Evolutionary conservation across 495 filamentous ascomycete species (phyloP).

Genomic region (Neurospora cerealis): DNA sequence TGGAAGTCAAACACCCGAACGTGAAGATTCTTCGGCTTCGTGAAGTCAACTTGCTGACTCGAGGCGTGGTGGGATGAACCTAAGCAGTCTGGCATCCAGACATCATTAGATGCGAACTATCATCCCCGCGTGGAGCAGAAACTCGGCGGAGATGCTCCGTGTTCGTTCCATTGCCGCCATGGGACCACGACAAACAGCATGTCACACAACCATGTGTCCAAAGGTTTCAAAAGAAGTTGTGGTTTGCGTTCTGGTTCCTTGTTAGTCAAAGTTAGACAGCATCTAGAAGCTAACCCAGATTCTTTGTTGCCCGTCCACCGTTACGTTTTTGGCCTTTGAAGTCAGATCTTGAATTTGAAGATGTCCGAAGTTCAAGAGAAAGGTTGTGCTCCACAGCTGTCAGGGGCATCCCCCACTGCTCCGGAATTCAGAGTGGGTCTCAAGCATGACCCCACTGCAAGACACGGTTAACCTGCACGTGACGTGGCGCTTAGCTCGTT

Average conservation of each 20-base stretch:
- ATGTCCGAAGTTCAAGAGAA: not conserved
- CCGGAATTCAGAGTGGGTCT: not conserved
- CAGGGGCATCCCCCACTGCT: not conserved
- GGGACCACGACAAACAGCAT: not conserved
- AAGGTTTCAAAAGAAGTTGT: not conserved
- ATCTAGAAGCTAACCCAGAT: not conserved
- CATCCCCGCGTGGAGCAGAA: not conserved
- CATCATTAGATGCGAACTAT: not conserved
- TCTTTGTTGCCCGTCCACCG: not conserved
- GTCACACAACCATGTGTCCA: not conserved
- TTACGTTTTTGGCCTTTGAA: not conserved
- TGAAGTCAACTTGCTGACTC: not conserved
- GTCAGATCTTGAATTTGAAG: not conserved
- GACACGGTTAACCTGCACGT: not conserved
- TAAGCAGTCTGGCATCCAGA: not conserved
- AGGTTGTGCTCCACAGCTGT: not conserved
- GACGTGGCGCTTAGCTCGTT: not conserved
- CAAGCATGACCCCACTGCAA: not conserved
- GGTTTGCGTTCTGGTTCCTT: not conserved
- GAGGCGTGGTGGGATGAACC: not conserved
- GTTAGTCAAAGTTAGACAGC: not conserved
- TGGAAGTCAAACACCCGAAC: not conserved
- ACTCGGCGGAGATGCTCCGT: not conserved
- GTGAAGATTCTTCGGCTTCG: not conserved
- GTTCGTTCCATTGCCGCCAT: not conserved